Base-by-base conservation (phyloP, 2,329 filamentous ascomycete species). In the Alternaria metachromatica region DNA sequence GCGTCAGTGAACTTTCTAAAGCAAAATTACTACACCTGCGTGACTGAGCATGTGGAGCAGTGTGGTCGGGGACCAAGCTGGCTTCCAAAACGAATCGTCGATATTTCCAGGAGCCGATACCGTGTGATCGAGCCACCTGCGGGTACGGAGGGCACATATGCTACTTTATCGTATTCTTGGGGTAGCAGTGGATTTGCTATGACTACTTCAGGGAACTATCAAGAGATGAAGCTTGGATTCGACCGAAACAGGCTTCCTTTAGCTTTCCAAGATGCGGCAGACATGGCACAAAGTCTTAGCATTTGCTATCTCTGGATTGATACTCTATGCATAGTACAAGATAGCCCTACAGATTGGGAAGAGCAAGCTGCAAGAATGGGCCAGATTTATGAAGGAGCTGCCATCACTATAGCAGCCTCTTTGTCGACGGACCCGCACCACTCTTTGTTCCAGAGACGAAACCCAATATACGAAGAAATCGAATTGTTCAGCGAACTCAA, bases 351-450 rank as follows among this genome's bases (percentile, higher is more conserved):
- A 7, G 43, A 44, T 21, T 44, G 43, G 43, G 55, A 58, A 43
- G 55, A 58, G 13, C 57, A 59, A n/a, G 46, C 57, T 13, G 46
- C 57, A 28, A 53, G 28, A 12, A 59, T 59, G 48, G 57, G 48
- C 3, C 30, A 59, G 5, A 59, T 59, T 12, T 59, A 53, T 15
- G 48, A 59, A 18, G 46, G 15, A 15, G 30, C 57, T 23, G 33
- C 57, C 6, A 44, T 59, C 13, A 59, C 57, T 3, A 59, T 59
- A 28, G 57, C 57, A 46, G 57, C 57, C 21, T 53, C 57, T 43
- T 45, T 41, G 33, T 53, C 57, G 7, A 33, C 57, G 2, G 46
- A 59, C 21, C 57, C 48, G 11, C 18, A 23, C 25, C 4, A 9
- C 28, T 28, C 57, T 26, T 33, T 59, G n/a, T 59, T 59, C 5